A percentile compares a stretch with the other conserved stretches of the same genome.
Conservation (phyloP, 129 eudicot genomes). For the Saposhnikovia divaricata region DNA sequence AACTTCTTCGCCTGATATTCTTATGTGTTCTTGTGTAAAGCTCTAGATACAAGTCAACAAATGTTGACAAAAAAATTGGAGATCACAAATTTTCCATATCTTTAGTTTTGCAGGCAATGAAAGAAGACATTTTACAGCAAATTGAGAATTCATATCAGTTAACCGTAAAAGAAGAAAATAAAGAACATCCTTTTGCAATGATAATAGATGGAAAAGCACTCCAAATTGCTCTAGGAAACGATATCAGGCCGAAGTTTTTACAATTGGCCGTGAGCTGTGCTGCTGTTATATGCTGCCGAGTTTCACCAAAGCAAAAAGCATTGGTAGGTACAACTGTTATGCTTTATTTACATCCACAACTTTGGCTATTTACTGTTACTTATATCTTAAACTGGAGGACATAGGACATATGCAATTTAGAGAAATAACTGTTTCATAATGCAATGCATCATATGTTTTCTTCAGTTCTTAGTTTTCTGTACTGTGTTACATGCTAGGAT, state of each 20-base stretch:
- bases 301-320: constrained; percentile 12
- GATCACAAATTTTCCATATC: background rate
- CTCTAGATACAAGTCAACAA: background rate
- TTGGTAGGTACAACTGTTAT: background rate
- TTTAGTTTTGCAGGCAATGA: constrained; percentile 13
- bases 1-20: background rate
- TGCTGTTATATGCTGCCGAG: constrained; percentile 16
- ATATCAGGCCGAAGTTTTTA: constrained; percentile 1
- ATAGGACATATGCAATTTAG: background rate
- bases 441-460: background rate
- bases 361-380: background rate
- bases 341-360: background rate
- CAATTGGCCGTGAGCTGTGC: constrained; percentile 9
- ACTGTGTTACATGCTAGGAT: background rate
- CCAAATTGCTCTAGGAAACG: constrained; percentile 1
- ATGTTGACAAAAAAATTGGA: background rate
- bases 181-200: constrained; percentile 11
- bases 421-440: background rate
- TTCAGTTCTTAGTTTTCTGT: background rate
- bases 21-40: background rate
- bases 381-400: background rate
- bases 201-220: constrained; percentile 14
- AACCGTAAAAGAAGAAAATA: constrained; percentile 11
- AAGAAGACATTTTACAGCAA: constrained; percentile 7
- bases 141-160: constrained; percentile 9